Evolutionary conservation across 495 filamentous ascomycete genomes (phyloP), one percentile per base, ranked within the genome.

Genomic region (Trypethelium eluteriae): DNA sequence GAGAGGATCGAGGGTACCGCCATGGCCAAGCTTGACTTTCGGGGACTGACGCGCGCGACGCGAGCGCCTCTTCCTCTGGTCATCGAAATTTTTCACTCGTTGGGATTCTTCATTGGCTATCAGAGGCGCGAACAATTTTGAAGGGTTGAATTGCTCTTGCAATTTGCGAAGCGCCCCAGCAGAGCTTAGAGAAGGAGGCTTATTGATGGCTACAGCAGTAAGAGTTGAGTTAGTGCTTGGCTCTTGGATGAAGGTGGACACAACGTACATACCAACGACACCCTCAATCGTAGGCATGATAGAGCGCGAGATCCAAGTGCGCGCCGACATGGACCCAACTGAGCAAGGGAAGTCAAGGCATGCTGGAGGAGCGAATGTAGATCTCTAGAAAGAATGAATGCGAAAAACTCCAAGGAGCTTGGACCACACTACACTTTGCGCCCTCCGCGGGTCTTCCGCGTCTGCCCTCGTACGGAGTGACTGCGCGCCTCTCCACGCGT

Each of bases 11-110:
- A 99, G 83, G 0, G 94, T 99, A 39, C 94, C 94, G 41, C 95
- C 94, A 78, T 99, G 94, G 25, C 94, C 94, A 70, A 98, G 88
- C 79, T 99, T 99, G 67, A 98, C 88, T 66, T 90, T 82, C 7
- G 89, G 67, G 0, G 81, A 77, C 44, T 78, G 70, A 50, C 77
- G 73, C 76, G 85, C 86, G 46, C 76, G 74, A 63, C 71, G 71
- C 59, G 81, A 78, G 66, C 83, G 78, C 32, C 83, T 83, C 49
- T 80, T 79, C 6, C 80, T 80, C 74, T 88, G 83, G 72, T 76
- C 81, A 9, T 79, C 74, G 49, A 34, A 38, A n/a, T 72, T 68
- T 36, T 16, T 46, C 25, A 62, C 56, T 57, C 86, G 84, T 2
- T 69, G 73, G 0, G 71, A 75, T 16, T 72, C 78, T 71, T 93